A percentile compares a stretch with the other conserved stretches of the same genome.
Conservation (phyloP, 1,284 basidiomycete genomes). For the Sanghuangporus sanghuang region DNA sequence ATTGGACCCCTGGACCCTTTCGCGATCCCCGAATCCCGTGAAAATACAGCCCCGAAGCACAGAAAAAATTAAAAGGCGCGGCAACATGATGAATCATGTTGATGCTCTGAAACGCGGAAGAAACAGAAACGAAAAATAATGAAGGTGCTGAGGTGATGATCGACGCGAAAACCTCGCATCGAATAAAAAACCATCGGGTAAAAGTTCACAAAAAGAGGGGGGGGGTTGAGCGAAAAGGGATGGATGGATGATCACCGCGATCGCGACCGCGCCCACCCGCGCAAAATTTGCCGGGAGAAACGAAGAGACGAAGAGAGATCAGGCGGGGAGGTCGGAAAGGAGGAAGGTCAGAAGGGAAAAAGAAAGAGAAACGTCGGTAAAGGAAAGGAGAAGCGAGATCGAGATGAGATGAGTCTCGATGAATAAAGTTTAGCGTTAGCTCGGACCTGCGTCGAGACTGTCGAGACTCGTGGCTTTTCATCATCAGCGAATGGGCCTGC, state of each 20-base stretch:
- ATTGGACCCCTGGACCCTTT: no score
- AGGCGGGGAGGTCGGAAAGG: neutral
- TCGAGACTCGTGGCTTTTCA: no score
- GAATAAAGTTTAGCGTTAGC: neutral
- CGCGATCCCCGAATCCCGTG: neutral
- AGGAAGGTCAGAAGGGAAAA: neutral
- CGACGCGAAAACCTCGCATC: neutral
- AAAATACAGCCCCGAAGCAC: neutral
- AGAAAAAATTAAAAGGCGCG: neutral
- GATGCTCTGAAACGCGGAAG: neutral
- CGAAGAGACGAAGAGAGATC: neutral
- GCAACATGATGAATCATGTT: neutral
- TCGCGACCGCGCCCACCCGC: neutral
- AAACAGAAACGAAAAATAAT: neutral
- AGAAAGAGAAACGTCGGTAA: neutral
- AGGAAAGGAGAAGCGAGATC: neutral
- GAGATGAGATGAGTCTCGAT: neutral
- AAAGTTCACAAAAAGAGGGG: neutral
- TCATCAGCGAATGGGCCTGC: no score
- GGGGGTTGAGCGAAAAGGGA: neutral
- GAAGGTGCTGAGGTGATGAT: neutral
- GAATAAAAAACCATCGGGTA: neutral
- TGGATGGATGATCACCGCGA: neutral
- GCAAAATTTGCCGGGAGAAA: neutral
- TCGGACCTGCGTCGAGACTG: no score